phyloP scores from a whole-genome alignment of 2,329 filamentous ascomycete species.

The Monascus ruber region DNA sequence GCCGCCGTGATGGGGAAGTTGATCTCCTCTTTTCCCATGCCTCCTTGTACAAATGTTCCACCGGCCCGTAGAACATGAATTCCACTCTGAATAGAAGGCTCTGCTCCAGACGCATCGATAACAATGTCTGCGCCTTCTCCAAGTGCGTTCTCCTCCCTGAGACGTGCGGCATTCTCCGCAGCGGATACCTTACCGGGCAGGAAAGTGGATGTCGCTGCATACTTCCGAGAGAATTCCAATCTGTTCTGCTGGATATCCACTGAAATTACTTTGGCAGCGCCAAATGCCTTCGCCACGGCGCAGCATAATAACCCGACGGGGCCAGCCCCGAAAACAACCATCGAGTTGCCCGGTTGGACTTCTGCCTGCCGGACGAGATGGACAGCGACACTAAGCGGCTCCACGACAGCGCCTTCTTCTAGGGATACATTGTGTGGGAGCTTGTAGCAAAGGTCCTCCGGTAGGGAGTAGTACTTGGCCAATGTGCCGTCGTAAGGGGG shows the following conservation, averaged over 20 bases:
- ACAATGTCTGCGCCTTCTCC: conserved; percentile 29
- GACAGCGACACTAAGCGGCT: conserved; percentile 39
- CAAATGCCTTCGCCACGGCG: conserved; percentile 50
- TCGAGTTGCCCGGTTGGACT: conserved; percentile 27
- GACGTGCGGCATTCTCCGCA: conserved; percentile 16
- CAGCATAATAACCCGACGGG: conserved; percentile 53
- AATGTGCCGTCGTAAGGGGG: conserved; percentile 30
- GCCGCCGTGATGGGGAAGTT: conserved; percentile 26
- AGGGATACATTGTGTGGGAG: conserved; percentile 26
- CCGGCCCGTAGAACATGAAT: conserved; percentile 24
- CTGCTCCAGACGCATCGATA: conserved; percentile 34
- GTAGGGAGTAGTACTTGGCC: conserved; percentile 24
- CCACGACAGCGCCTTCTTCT: conserved; percentile 36
- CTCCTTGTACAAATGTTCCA: conserved; percentile 23
- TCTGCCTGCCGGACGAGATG: conserved; percentile 31
- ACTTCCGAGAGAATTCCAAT: conserved; percentile 40
- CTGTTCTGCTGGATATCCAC: conserved; percentile 50
- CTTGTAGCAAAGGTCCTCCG: conserved; percentile 29
- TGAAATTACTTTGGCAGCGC: conserved; percentile 49
- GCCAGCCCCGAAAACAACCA: conserved; percentile 53
- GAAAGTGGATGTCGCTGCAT: conserved; percentile 4
- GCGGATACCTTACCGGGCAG: conserved; percentile 3
- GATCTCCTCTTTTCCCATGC: conserved; percentile 27
- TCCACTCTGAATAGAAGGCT: conserved; percentile 34
- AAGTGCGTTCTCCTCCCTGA: conserved; percentile 24